Conservation (phyloP, 78 protist species). For the Dictyostelium firmibasis region DNA sequence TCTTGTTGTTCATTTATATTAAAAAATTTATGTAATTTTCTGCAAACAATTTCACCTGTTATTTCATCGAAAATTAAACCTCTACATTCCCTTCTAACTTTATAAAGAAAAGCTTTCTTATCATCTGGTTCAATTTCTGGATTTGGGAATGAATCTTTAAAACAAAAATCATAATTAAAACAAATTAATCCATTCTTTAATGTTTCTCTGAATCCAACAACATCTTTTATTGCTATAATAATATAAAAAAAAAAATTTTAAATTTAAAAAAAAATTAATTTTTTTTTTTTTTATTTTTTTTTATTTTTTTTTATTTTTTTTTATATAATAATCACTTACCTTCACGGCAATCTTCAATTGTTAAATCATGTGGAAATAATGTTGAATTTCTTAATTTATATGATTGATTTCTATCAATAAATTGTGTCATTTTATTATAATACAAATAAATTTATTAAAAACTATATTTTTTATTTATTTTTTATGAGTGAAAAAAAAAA, state of each 20-base stretch:
- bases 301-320: too few species aligned
- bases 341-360: slow-evolving; percentile 62
- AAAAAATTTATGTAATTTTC: slow-evolving; percentile 70
- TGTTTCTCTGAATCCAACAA: slow-evolving; percentile 47
- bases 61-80: slow-evolving; percentile 28
- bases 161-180: slow-evolving; percentile 53
- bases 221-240: slow-evolving; percentile 29
- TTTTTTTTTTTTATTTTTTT: too few species aligned
- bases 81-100: slow-evolving; percentile 73
- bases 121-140: slow-evolving; percentile 23
- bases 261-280: background rate
- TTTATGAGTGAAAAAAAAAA: background rate
- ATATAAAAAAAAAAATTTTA: too few species aligned
- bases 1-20: slow-evolving; percentile 60
- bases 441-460: background rate
- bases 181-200: slow-evolving; percentile 4
- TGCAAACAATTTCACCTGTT: slow-evolving; percentile 21
- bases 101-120: slow-evolving; percentile 20
- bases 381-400: slow-evolving; percentile 32
- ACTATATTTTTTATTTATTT: background rate
- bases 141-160: slow-evolving; percentile 39
- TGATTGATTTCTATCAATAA: background rate
- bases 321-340: background rate
- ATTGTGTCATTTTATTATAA: background rate
- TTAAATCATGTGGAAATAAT: slow-evolving; percentile 34